A percentile compares a stretch with the other conserved stretches of the same genome.
These are phyloP conservation scores for Helicocarpus griseus DNA, from an alignment of 2,329 filamentous ascomycete species.

Conservation along the genomic window DNA sequence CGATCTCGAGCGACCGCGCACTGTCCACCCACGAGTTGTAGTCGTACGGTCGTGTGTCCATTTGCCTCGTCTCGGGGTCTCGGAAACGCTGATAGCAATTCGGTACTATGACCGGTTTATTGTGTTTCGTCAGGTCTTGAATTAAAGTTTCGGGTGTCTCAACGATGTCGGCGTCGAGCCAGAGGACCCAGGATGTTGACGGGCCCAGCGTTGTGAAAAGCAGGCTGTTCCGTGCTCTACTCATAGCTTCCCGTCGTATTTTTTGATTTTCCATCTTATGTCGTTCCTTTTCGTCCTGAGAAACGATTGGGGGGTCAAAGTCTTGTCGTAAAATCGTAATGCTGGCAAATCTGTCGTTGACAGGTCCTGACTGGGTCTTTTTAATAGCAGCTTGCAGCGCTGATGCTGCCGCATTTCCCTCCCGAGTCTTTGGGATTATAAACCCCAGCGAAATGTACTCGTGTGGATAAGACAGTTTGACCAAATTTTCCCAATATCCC, in stretches of 20 bases:
- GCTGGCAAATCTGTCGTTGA: constrained; percentile 77
- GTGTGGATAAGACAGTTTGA: constrained; percentile 78
- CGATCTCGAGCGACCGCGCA: constrained; percentile 64
- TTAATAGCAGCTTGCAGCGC: constrained; percentile 76
- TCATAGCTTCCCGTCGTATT: constrained; percentile 76
- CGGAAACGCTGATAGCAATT: constrained; percentile 90
- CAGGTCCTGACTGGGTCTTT: constrained; percentile 73
- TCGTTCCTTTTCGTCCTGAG: constrained; percentile 77
- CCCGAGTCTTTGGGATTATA: constrained; percentile 87
- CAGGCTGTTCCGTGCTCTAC: constrained; percentile 83
- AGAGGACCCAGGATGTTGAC: constrained; percentile 88
- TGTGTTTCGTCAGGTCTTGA: constrained; percentile 77
- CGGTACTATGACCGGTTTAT: constrained; percentile 85
- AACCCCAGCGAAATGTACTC: constrained; percentile 91
- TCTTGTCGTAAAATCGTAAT: constrained; percentile 94
- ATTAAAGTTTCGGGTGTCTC: constrained; percentile 79
- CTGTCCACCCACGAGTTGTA: constrained; percentile 98
- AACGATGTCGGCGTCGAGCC: constrained; percentile 86
- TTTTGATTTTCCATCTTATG: constrained; percentile 92
- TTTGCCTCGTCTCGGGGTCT: constrained; percentile 60
- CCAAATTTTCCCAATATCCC: constrained; percentile 88
- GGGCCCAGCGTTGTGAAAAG: constrained; percentile 92
- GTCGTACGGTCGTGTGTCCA: constrained; percentile 78
- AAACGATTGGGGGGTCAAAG: constrained; percentile 69
- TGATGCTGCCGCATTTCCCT: constrained; percentile 77